Base-by-base conservation (phyloP, 2,329 filamentous ascomycete species). In the Epicoccum sorghinum region DNA sequence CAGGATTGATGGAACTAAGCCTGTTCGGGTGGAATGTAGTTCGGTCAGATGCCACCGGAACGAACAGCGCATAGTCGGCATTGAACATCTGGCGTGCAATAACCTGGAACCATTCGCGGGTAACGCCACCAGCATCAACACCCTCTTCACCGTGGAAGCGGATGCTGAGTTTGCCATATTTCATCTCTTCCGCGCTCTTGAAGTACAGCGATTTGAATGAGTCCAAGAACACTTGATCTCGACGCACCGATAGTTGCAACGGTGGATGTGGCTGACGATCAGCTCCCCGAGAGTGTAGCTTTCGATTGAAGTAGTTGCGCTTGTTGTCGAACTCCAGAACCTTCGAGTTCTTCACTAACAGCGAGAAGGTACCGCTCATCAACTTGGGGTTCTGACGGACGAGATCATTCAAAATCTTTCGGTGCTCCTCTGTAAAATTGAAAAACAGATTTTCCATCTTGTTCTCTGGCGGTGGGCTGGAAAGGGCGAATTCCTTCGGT, bases 241-340 rank as follows among this genome's bases (percentile, higher is more conserved):
- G 90, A 54, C 96, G 90, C 55, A 99, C 90, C 55, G 88, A 89
- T 41, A 99, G 85, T 74, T 96, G 92, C 46, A 99, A 81, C 38
- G 91, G 89, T 41, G 86, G 86, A 64, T 90, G 86, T 7, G 88
- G 82, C 47, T 90, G 86, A 47, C 68, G 67, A 67, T 91, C 87
- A 48, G 85, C 84, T 47, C 83, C 83, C 45, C 89, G 86, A 40
- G 85, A 85, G 75, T 99, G 95, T 9, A 99, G 88, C 68, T 91
- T 93, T 57, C 95, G 89, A 72, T 87, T 97, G 82, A 99, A 99
- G 82, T 96, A 99, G 78, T 96, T 98, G 68, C 95, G 92, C 81
- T 99, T 99, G 80, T 99, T 99, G 79, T 99, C 95, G 69, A 99
- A 99, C 71, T 99, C 95, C 10, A 99, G 82, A 3, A 99, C 96